Conservation (phyloP, 2,329 filamentous ascomycete species). For the Pseudocercospora fuligena region DNA sequence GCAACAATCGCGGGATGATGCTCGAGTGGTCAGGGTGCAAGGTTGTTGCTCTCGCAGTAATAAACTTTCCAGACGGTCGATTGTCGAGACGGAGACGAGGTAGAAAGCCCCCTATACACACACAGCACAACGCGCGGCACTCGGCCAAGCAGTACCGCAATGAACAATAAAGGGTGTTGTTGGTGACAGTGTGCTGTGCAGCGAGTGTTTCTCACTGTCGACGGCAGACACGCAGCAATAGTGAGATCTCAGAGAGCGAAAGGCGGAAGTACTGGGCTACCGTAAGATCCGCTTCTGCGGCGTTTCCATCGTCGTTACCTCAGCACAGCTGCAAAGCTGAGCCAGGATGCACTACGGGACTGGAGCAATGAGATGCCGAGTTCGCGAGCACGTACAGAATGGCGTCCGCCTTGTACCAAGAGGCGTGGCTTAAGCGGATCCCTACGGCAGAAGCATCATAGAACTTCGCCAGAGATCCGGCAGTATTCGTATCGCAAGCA, state of each 20-base stretch:
- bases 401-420: neutral
- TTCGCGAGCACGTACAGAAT: neutral
- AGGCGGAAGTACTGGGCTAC: constrained; percentile 5
- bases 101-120: neutral
- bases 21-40: neutral
- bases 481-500: neutral
- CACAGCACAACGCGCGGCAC: neutral
- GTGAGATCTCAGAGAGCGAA: neutral
- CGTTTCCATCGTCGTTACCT: constrained; percentile 2
- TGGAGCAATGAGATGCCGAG: constrained; percentile 9
- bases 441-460: neutral
- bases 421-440: constrained; percentile 2
- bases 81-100: neutral
- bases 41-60: neutral
- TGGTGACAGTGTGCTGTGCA: neutral
- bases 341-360: constrained; percentile 5
- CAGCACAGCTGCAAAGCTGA: constrained; percentile 9
- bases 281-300: constrained; percentile 7
- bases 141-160: neutral
- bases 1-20: constrained; percentile 1
- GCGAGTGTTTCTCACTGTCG: neutral
- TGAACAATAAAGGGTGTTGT: neutral
- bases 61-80: neutral
- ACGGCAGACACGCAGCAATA: neutral
- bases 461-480: constrained; percentile 2